A percentile compares a stretch with the other conserved stretches of the same genome.
phyloP scores from a whole-genome alignment of 2,329 filamentous ascomycete species.

The Samsoniella hepiali region DNA sequence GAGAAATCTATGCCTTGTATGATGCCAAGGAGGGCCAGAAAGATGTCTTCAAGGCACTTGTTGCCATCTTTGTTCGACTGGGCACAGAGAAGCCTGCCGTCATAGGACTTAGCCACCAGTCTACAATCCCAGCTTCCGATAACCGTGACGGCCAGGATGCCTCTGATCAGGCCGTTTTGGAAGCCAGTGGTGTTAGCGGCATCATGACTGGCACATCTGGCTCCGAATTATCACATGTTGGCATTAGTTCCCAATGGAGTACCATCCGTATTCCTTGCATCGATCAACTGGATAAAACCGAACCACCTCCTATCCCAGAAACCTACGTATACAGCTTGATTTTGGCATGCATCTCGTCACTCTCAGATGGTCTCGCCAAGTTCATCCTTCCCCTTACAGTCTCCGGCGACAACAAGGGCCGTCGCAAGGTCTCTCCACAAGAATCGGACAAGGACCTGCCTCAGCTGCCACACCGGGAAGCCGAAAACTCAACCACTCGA shows the following conservation, averaged over 20 bases:
- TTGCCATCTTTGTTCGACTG: slow-evolving; percentile 85
- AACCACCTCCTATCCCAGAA: slow-evolving; percentile 78
- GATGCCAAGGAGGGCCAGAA: slow-evolving; percentile 71
- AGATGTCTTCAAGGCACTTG: slow-evolving; percentile 74
- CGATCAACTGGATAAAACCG: slow-evolving; percentile 89
- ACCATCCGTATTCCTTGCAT: slow-evolving; percentile 81
- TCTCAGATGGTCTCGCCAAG: slow-evolving; percentile 90
- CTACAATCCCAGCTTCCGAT: slow-evolving; percentile 69
- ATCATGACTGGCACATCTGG: slow-evolving; percentile 74
- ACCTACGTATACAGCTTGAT: slow-evolving; percentile 92
- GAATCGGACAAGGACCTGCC: slow-evolving; percentile 45
- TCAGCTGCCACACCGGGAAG: slow-evolving; percentile 36
- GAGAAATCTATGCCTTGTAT: slow-evolving; percentile 77
- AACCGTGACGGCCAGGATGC: slow-evolving; percentile 53
- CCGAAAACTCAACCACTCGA: slow-evolving; percentile 31
- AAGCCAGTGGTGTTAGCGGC: slow-evolving; percentile 82
- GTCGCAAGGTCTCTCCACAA: slow-evolving; percentile 47
- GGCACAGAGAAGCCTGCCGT: slow-evolving; percentile 86
- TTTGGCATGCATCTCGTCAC: slow-evolving; percentile 79
- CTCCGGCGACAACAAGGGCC: slow-evolving; percentile 60
- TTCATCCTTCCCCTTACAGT: slow-evolving; percentile 91
- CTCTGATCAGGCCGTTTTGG: slow-evolving; percentile 81
- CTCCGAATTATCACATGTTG: slow-evolving; percentile 64
- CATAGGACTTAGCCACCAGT: slow-evolving; percentile 87
- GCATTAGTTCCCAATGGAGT: slow-evolving; percentile 91